Evolutionary conservation across 1,139 yeast genomes (phyloP).

Genomic region (Pichia sp.): DNA sequence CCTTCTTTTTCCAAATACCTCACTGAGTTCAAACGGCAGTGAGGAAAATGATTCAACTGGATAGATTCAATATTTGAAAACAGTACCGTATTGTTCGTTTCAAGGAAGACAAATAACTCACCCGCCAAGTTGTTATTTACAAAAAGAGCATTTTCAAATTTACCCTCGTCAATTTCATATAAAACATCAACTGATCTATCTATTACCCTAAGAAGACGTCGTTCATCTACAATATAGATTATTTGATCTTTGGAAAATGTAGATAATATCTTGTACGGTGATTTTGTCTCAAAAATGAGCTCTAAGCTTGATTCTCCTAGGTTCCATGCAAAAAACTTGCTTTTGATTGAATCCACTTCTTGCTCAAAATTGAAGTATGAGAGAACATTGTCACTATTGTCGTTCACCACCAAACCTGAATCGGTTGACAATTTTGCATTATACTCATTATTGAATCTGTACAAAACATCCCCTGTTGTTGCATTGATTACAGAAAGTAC

Average conservation of each 20-base stretch:
- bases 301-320: no score
- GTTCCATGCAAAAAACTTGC: no score
- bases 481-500: constrained; percentile 23
- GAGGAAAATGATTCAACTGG: no score
- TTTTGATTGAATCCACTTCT: no score
- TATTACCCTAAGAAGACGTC: not conserved
- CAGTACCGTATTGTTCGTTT: not conserved
- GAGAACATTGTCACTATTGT: not conserved
- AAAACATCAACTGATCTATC: not conserved
- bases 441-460: constrained; percentile 21
- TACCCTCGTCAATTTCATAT: not conserved
- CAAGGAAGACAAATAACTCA: not conserved
- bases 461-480: constrained; percentile 22
- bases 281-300: not conserved
- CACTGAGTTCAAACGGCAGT: no score
- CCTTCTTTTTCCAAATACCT: no score
- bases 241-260: not conserved
- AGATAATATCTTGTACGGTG: not conserved
- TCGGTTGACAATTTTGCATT: not conserved
- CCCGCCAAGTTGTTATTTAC: not conserved
- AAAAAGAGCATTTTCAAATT: constrained; percentile 1
- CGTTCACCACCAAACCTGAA: constrained; percentile 1
- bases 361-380: constrained; percentile 4
- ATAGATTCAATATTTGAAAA: no score
- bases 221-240: constrained; percentile 2